Evolutionary conservation across 345 rosid species (phyloP).

Genomic region (Acer campestre): DNA sequence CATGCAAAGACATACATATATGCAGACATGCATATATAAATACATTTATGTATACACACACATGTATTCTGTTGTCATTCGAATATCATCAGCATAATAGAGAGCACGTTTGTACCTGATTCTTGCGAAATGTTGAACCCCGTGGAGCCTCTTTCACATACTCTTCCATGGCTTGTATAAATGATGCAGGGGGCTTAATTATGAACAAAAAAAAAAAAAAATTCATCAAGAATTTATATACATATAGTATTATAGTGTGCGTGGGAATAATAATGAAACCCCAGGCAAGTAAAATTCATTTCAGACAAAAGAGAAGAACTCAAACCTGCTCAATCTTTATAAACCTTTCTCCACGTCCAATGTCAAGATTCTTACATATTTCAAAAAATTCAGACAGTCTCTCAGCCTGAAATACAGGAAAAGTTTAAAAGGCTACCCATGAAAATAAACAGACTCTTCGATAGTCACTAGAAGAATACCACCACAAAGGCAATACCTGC

Average conservation of each 20-base stretch:
- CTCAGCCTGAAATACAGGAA: constrained; percentile 64
- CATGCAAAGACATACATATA: not conserved
- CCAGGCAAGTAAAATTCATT: constrained; percentile 9
- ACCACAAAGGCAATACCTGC: constrained; percentile 59
- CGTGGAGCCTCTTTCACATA: constrained; percentile 88
- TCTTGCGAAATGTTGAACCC: constrained; percentile 56
- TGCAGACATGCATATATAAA: constrained; percentile 4
- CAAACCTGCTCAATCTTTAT: constrained; percentile 92
- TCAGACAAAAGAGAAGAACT: constrained; percentile 21
- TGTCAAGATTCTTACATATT: constrained; percentile 81
- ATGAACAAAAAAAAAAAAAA: constrained; percentile 15
- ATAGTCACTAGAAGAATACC: constrained; percentile 14
- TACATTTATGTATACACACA: not conserved
- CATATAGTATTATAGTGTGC: not conserved
- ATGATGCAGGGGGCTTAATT: constrained; percentile 73
- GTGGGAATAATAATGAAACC: not conserved
- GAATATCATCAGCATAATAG: not conserved
- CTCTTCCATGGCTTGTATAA: constrained; percentile 99
- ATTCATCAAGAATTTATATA: not conserved
- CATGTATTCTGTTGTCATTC: not conserved
- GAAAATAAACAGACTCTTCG: not conserved
- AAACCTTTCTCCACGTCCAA: constrained; percentile 84
- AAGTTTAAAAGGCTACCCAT: not conserved
- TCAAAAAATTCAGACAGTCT: constrained; percentile 91
- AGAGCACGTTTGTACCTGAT: constrained; percentile 54